A percentile compares a stretch with the other conserved stretches of the same genome.
Conservation (phyloP, 306 rosid genomes). For the Pyrus bretschneideri region DNA sequence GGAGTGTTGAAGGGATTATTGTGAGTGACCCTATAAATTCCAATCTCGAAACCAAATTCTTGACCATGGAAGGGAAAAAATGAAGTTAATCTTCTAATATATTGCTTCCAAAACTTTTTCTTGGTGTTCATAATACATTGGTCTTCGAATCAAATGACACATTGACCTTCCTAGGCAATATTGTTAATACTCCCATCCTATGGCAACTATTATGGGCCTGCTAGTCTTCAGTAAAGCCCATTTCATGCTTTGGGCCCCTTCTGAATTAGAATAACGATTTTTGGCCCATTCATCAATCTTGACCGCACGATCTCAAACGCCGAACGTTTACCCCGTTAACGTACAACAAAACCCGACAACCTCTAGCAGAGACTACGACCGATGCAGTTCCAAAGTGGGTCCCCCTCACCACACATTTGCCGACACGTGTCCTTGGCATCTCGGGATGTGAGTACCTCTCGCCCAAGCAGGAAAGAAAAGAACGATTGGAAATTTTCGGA, state of each 20-base stretch:
- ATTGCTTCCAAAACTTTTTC: not conserved
- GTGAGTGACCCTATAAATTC: not conserved
- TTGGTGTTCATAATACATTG: not conserved
- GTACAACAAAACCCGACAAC: conserved; percentile 23
- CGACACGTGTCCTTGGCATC: conserved; percentile 23
- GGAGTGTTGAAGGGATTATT: too few relatives aligned
- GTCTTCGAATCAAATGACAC: not conserved
- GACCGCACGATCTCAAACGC: conserved; percentile 39
- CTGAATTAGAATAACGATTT: not conserved
- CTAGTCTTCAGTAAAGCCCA: too few relatives aligned
- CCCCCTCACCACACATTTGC: not conserved
- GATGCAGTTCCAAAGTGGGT: conserved; percentile 58
- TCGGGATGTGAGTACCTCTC: not conserved
- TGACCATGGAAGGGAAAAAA: not conserved
- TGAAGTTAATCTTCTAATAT: not conserved
- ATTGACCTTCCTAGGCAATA: not conserved
- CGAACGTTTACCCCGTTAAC: not conserved
- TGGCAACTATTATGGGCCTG: too few relatives aligned
- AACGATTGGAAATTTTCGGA: not conserved
- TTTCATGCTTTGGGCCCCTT: too few relatives aligned
- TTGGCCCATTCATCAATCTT: conserved; percentile 6
- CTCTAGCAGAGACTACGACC: conserved; percentile 60
- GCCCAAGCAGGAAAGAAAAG: not conserved
- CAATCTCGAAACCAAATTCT: not conserved
- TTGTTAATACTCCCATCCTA: too few relatives aligned